Conservation (phyloP, 352 stramenopile species). For the Nothophytophthora sp. region DNA sequence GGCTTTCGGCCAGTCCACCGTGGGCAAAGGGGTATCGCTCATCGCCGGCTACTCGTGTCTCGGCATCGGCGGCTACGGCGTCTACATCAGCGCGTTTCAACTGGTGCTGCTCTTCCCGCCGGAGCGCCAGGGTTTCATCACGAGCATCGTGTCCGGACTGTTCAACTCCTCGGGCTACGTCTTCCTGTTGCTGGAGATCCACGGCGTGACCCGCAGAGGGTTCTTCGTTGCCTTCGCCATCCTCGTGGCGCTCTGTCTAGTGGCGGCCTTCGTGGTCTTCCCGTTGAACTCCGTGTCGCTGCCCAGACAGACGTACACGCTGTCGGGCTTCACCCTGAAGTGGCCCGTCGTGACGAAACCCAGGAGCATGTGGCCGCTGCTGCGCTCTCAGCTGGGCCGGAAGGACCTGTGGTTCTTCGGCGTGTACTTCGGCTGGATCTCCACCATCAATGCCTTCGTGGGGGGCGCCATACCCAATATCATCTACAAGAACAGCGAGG, state of each 20-base stretch:
- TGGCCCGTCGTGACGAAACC: slow-evolving; percentile 18
- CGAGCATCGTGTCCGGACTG: slow-evolving; percentile 42
- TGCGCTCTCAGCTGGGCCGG: slow-evolving; percentile 24
- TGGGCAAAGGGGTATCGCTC: slow-evolving; percentile 32
- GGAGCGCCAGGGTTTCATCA: slow-evolving; percentile 35
- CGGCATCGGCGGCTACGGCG: slow-evolving; percentile 39
- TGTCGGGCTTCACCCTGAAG: slow-evolving; percentile 20
- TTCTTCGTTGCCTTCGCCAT: slow-evolving; percentile 48
- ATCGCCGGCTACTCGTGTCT: slow-evolving; percentile 46
- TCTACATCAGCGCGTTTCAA: slow-evolving; percentile 55
- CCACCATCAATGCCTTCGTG: slow-evolving; percentile 40
- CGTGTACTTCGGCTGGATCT: slow-evolving; percentile 47
- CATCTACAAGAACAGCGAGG: slow-evolving; percentile 28
- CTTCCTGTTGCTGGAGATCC: slow-evolving; percentile 45
- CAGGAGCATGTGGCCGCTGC: slow-evolving; percentile 22
- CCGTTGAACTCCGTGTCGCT: slow-evolving; percentile 24
- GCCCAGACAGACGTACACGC: slow-evolving; percentile 21
- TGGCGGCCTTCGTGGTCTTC: slow-evolving; percentile 26
- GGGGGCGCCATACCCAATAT: slow-evolving; percentile 46
- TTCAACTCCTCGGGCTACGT: slow-evolving; percentile 60
- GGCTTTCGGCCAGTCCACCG: slow-evolving; percentile 35
- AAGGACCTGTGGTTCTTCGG: slow-evolving; percentile 46
- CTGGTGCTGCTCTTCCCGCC: slow-evolving; percentile 44
- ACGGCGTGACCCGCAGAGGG: slow-evolving; percentile 32
- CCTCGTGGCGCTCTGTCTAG: slow-evolving; percentile 15